Base-by-base conservation (phyloP, 2,329 filamentous ascomycete species). In the Fusarium nanum region DNA sequence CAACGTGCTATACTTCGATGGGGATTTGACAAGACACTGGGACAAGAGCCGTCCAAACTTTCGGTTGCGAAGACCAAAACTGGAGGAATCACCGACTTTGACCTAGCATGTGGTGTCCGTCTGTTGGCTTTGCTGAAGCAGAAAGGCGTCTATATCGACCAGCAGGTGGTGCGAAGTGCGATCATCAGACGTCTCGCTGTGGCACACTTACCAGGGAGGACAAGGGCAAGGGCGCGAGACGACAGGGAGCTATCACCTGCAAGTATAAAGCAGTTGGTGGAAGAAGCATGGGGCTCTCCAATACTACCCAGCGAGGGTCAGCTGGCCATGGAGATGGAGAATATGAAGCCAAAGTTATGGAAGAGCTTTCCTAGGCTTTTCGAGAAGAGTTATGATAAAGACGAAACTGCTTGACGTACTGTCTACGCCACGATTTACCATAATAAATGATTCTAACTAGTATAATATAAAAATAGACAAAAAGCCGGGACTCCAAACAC, bases 1-100 rank as follows among this genome's bases (percentile, higher is more conserved):
- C 77, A 85, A 55, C 76, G 78, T 2, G 73, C 75, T 4, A 79
- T 86, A 18, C 66, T 86, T 11, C 77, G 83, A 37, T 85, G 82
- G 79, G 81, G 82, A 0, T 87, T 87, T 57, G 77, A 83, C 59
- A 74, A 79, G 52, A 78, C 76, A 14, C 55, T 80, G 25, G 74
- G 76, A 4, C 68, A 69, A 25, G 42, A 67, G 28, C 73, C 76
- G 10, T 52, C 47, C 11, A 50, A 37, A 18, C 23, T 46, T 30
- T 53, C 73, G 12, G 56, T 74, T 11, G 30, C 67, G n/a, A 58
- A 30, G 9, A 28, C 56, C 16, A 60, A 62, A 22, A 34, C 64
- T 8, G 14, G 54, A 30, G 68, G 58, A 12, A 60, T 75, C 12
- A 52, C 70, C 12, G 72, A 70, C 30, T 80, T 76, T 53, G 78